Base-by-base conservation (phyloP, 2,329 filamentous ascomycete species). In the Xylariaceae sp. region DNA sequence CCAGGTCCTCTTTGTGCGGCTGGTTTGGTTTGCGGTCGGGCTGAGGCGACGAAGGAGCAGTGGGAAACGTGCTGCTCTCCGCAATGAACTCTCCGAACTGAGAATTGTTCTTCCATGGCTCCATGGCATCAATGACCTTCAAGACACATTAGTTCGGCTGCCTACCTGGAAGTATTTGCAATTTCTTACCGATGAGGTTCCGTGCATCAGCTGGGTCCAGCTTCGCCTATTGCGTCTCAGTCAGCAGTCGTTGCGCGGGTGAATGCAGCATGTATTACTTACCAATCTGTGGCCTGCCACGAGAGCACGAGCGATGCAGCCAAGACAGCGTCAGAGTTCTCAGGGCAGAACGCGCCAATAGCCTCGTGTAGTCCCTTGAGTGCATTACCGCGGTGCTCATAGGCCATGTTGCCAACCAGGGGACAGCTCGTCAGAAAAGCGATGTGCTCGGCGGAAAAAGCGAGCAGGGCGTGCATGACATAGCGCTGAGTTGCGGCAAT, bases 201-300 rank as follows among this genome's bases (percentile, higher is more conserved):
- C 93, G 70, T 93, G 89, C 80, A 96, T 94, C 61, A 97, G 79
- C 66, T 92, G 92, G 64, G 88, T 91, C 93, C 93, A 97, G 75
- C 88, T 89, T 73, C 88, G 88, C 89, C 92, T 96, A 72, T 67
- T 62, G 68, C 44, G 17, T 34, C 60, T 17, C 34, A 59, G 65
- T 80, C 69, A 80, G 76, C 69, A 57, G 71, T 66, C 45, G 59
- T 67, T 62, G 57, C 57, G 60, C 68, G 69, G 70, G 50, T 67
- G 64, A 66, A 58, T 66, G 67, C 68, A 72, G 67, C 41, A 51
- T 66, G 47, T 70, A 78, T 73, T 72, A 70, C 87, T 80, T 82
- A 95, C 93, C 92, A 97, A 78, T 97, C 93, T 61, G 88, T 94
- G 58, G 91, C 90, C 77, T 97, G 93, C 92, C 94, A 97, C 44